phyloP scores from a whole-genome alignment of 306 rosid genomes.

The Cicer cuneatum region DNA sequence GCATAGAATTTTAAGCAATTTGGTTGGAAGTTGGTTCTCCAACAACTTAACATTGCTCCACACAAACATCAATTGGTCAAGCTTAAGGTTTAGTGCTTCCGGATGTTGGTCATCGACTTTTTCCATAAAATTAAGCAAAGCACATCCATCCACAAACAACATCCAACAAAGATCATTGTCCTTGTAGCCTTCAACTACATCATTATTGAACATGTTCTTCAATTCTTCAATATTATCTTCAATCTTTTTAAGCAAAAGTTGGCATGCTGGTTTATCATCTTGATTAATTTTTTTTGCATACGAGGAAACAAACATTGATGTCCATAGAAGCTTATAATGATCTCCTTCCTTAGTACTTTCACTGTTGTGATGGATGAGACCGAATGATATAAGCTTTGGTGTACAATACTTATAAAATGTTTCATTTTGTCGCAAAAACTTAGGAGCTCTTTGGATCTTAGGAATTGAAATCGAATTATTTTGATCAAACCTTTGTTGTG shows the following conservation, averaged over 20 bases:
- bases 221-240: background rate
- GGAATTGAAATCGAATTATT: background rate
- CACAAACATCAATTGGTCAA: background rate
- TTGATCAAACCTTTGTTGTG: background rate
- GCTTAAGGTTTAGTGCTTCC: background rate
- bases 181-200: background rate
- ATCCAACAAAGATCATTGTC: conserved; percentile 2
- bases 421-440: background rate
- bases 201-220: background rate
- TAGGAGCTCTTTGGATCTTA: background rate
- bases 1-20: background rate
- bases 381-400: conserved; percentile 6
- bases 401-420: background rate
- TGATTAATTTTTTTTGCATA: background rate
- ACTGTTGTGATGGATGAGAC: background rate
- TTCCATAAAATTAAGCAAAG: background rate
- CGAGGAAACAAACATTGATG: background rate
- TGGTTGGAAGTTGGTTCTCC: too few species aligned
- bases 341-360: background rate
- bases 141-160: conserved; percentile 38
- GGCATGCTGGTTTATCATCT: background rate
- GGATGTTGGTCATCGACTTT: background rate
- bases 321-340: background rate
- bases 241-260: background rate
- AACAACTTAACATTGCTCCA: too few species aligned